Evolutionary conservation across 2,329 filamentous ascomycete species (phyloP), one percentile per base, ranked within the genome.

Genomic region (Paraphoma sp.): DNA sequence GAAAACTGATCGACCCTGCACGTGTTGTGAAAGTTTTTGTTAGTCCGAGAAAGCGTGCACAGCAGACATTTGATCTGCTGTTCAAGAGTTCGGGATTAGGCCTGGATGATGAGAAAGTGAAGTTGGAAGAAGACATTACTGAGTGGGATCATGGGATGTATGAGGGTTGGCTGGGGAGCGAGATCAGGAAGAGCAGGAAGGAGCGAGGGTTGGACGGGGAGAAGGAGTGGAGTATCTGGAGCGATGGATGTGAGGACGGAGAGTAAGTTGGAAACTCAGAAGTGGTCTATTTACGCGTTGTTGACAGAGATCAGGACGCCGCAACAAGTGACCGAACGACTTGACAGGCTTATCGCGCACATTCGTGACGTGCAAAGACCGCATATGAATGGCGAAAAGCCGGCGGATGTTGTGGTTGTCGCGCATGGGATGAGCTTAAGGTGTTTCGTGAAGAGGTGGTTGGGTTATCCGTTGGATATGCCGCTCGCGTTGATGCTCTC

Each of bases 61-160:
- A 68, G 47, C 74, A 76, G 63, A 86, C 84, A 1, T 82, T 82
- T 48, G 72, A 83, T 46, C 67, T 84, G 44, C 71, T 82, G 0
- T 77, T 81, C 33, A 9, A 47, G 28, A 44, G 48, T 28, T 44
- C 36, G 10, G 48, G 16, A 43, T 17, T 52, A 33, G 41, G 18
- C 14, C 42, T 54, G 17, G 46, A 38, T 18, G 31, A 17, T n/a
- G 58, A 47, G 42, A 78, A 80, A 28, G 82, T 93, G 18, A 82
- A 90, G 67, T 79, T 92, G 60, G 90, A 88, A 1, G 84, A 91
- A 49, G 87, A 88, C 57, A 87, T 96, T 54, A 85, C 90, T 14
- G 91, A 95, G 75, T 95, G 92, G 92, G 89, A 95, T 77, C 96
- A 96, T 71, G 92, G 91, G 44, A 85, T 89, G 64, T 96, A 96